phyloP scores from a whole-genome alignment of 805 yeast species.

The Candida cerambycidarum region DNA sequence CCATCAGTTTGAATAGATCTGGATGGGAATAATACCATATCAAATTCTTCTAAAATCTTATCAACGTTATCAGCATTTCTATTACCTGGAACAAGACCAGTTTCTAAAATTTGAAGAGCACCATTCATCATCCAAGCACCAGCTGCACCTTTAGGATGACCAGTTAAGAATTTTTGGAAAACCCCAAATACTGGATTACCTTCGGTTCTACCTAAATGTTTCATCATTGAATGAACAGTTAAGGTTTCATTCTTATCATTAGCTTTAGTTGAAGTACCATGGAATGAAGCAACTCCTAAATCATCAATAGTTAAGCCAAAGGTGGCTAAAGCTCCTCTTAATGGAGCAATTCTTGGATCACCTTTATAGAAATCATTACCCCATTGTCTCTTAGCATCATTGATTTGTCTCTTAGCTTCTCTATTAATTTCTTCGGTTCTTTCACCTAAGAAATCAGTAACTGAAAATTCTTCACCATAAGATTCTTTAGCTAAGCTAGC shows the following conservation, averaged over 20 bases:
- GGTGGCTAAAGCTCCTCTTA: conserved; percentile 95
- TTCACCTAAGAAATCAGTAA: conserved; percentile 61
- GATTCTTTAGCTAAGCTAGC: conserved; percentile 55
- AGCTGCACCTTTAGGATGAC: conserved; percentile 99
- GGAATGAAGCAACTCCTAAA: conserved; percentile 95
- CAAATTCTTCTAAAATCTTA: conserved; percentile 73
- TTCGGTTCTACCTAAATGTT: conserved; percentile 92
- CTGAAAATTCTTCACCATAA: conserved; percentile 48
- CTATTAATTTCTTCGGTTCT: conserved; percentile 83
- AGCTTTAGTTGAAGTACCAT: conserved; percentile 98
- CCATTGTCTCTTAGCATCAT: conserved; percentile 88
- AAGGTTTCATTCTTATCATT: conserved; percentile 97
- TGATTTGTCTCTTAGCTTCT: conserved; percentile 81
- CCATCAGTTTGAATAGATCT: conserved; percentile 94
- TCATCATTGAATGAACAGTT: conserved; percentile 88
- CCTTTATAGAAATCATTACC: conserved; percentile 91
- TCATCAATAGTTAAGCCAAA: conserved; percentile 93
- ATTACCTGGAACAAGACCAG: conserved; percentile 97
- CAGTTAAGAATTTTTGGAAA: conserved; percentile 98
- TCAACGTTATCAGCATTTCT: conserved; percentile 98
- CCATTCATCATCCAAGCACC: conserved; percentile 99
- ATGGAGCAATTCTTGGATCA: conserved; percentile 94
- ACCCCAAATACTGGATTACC: conserved; percentile 98
- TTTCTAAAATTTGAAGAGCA: conserved; percentile 86
- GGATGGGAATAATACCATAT: conserved; percentile 91